These are phyloP conservation scores for Dioscorea alata DNA, from an alignment of 106 monocot genomes.

Conservation along the genomic window DNA sequence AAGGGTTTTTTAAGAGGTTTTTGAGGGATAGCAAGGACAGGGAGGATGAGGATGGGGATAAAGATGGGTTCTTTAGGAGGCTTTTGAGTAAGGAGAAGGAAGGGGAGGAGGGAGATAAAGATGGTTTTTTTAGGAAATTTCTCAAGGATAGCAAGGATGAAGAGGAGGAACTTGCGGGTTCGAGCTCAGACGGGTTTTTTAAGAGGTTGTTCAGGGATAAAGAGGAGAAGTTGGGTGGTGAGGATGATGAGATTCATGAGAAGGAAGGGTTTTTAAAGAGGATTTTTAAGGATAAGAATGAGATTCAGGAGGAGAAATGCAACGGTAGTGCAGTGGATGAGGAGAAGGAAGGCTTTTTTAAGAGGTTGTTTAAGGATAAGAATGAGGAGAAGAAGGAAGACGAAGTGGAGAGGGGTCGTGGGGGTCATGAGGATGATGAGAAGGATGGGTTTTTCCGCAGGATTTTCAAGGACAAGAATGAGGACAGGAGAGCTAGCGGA, in stretches of 20 bases:
- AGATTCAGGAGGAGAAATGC: constrained; percentile 29
- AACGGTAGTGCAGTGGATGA: constrained; percentile 36
- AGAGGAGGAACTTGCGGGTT: constrained; percentile 23
- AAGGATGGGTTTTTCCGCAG: constrained; percentile 51
- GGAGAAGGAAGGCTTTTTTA: constrained; percentile 57
- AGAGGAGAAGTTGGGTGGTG: constrained; percentile 40
- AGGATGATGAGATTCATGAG: constrained; percentile 33
- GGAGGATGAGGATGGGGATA: constrained; percentile 33
- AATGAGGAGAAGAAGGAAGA: constrained; percentile 51
- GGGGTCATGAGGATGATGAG: constrained; percentile 44
- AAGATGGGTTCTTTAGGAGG: constrained; percentile 24
- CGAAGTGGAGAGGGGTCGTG: constrained; percentile 37
- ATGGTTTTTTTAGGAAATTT: constrained; percentile 40
- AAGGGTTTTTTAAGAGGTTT: constrained; percentile 18
- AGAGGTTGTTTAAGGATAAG: constrained; percentile 53
- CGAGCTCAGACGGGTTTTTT: constrained; percentile 29
- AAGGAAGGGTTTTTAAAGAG: constrained; percentile 62
- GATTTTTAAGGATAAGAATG: constrained; percentile 60
- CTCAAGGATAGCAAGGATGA: constrained; percentile 38
- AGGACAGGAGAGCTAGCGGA: constrained; percentile 26
- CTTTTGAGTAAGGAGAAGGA: constrained; percentile 14
- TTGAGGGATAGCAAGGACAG: constrained; percentile 10
- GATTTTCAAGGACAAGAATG: constrained; percentile 66
- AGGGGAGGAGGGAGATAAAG: constrained; percentile 16
- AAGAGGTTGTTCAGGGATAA: constrained; percentile 51